These are phyloP conservation scores for Eucalyptus sp. DNA, from an alignment of 345 rosid genomes.

Conservation along the genomic window DNA sequence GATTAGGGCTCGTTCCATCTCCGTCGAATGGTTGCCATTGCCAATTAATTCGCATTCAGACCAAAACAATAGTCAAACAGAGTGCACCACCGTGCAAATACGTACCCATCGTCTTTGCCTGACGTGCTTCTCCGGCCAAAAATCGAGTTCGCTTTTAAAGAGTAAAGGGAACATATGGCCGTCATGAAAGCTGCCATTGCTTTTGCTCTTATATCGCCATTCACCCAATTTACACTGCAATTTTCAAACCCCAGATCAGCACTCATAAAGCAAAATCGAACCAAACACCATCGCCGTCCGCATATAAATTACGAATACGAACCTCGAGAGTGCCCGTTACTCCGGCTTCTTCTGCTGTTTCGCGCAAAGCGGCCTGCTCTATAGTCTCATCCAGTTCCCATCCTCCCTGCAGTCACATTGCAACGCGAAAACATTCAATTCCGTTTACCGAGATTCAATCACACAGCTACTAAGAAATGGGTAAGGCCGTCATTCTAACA, in stretches of 20 bases:
- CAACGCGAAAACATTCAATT: background rate
- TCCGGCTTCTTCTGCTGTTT: conserved; percentile 55
- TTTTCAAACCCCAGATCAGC: background rate
- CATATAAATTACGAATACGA: background rate
- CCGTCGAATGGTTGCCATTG: background rate
- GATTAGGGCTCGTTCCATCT: background rate
- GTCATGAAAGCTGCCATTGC: conserved; percentile 27
- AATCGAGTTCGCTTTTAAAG: conserved; percentile 27
- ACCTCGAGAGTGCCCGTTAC: conserved; percentile 42
- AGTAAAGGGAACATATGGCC: conserved; percentile 55
- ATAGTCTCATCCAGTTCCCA: conserved; percentile 55
- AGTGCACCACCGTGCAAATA: background rate
- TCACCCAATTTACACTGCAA: conserved; percentile 38
- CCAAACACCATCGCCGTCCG: background rate
- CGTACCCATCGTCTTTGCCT: conserved; percentile 31
- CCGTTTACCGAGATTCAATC: background rate
- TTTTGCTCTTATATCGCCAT: conserved; percentile 51
- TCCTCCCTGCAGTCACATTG: conserved; percentile 35
- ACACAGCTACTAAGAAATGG: background rate
- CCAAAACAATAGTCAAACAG: background rate
- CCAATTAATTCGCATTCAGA: background rate
- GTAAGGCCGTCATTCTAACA: background rate
- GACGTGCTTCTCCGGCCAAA: conserved; percentile 49
- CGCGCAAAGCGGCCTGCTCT: conserved; percentile 42
- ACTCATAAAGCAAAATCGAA: background rate